Base-by-base conservation (phyloP, 257 asterid species). In the Fraxinus quadrangulata region DNA sequence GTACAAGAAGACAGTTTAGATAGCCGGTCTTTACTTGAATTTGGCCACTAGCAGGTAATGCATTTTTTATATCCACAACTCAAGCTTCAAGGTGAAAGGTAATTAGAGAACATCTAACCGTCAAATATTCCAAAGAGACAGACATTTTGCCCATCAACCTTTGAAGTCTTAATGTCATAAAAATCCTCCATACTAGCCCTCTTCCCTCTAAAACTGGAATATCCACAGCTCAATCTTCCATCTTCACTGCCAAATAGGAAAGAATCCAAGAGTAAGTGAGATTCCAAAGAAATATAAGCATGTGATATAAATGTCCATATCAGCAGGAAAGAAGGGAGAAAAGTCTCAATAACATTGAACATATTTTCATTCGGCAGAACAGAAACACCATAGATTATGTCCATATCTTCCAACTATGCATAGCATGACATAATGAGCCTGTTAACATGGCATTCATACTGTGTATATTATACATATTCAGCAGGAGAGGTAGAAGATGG, bases 181-280 rank as follows among this genome's bases (percentile, higher is more conserved):
- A 92, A 96, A 82, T 96, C 99, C 91, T 96, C 99, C 99, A 96
- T 93, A 91, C 84, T 93, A 69, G 92, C 91, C 84, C 99, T 89
- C 86, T 92, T 96, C 70, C 99, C 99, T 86, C 97, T 89, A 83
- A 90, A 96, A 81, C 98, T 96, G 76, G 99, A 88, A 88, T 92
- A 96, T 36, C 99, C 99, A 72, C 97, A 93, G 77, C 93, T 88
- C 83, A 93, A 83, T 70, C 80, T 84, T 78, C 96, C 97, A 83
- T 93, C 97, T 73, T 93, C 96, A 61, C 98, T 96, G 98, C 83
- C 89, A 84, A 81, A 73, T 74, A 80, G 80, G 74, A 80, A 83
- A 82, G 70, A 74, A 73, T 3, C 17, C 69, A 51, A 61, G 70
- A 54, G 82, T 66, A 74, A 83, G 59, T 78, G 54, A 19, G 37